Conservation (phyloP, 345 rosid genomes). For the Murraya paniculata region DNA sequence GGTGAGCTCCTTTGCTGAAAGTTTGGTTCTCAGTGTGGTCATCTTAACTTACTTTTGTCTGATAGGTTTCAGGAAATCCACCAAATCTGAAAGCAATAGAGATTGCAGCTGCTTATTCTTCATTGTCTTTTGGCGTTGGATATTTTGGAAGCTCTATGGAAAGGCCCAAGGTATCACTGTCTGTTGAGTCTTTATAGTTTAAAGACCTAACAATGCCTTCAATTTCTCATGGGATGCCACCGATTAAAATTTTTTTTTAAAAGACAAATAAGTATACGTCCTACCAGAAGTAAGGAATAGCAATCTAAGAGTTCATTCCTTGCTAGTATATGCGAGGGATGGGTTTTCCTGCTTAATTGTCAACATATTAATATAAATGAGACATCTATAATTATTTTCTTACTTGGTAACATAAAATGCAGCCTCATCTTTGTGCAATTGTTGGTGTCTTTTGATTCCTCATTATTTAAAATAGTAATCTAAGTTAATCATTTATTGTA, state of each 20-base stretch:
- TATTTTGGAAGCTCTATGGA: slow-evolving; percentile 78
- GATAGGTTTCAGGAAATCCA: slow-evolving; percentile 49
- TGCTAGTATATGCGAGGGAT: background rate
- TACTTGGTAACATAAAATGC: background rate
- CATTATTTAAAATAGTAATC: background rate
- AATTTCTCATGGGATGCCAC: background rate
- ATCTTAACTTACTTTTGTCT: slow-evolving; percentile 5
- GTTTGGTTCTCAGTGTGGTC: background rate
- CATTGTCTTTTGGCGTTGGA: slow-evolving; percentile 84
- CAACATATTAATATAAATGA: background rate
- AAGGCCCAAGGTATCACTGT: slow-evolving; percentile 71
- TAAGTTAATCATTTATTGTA: background rate
- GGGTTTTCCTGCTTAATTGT: background rate
- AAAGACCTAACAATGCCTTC: background rate
- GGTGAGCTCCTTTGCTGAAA: slow-evolving; percentile 35
- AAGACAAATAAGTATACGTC: too few relatives aligned
- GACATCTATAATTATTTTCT: background rate
- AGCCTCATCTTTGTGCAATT: background rate
- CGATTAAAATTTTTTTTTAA: too few relatives aligned
- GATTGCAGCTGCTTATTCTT: slow-evolving; percentile 85
- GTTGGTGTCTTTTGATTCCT: background rate
- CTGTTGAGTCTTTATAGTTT: background rate
- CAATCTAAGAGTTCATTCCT: background rate
- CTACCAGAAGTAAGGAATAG: background rate
- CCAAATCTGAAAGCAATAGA: slow-evolving; percentile 69